phyloP scores from a whole-genome alignment of 2,329 filamentous ascomycete species.

The Penicillium sp. region DNA sequence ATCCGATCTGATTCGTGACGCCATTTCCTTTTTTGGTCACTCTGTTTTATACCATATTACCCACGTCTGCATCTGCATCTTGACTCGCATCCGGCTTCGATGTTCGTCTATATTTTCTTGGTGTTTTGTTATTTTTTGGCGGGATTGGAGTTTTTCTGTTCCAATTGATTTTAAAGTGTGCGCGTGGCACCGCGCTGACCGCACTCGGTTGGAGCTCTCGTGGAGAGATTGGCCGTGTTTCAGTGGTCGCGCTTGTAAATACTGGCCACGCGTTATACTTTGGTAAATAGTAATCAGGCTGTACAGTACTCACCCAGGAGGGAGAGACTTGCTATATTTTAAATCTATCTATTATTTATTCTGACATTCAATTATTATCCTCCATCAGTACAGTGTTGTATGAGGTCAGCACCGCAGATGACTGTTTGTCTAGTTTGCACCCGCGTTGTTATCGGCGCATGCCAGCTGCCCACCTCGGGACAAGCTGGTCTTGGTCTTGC shows the following conservation, averaged over 20 bases:
- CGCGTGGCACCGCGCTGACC: conserved; percentile 17
- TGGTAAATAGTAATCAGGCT: conserved; percentile 25
- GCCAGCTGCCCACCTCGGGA: neutral
- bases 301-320: conserved; percentile 17
- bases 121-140: neutral
- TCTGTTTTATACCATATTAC: conserved; percentile 24
- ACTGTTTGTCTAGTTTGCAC: conserved; percentile 31
- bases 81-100: conserved; percentile 9
- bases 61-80: conserved; percentile 28
- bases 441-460: conserved; percentile 10
- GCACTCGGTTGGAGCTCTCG: conserved; percentile 6
- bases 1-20: conserved; percentile 1
- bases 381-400: no score
- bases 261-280: conserved; percentile 9
- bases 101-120: conserved; percentile 14
- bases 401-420: no score
- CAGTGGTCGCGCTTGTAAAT: conserved; percentile 22
- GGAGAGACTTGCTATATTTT: neutral
- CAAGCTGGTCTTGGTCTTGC: neutral
- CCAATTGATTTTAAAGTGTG: conserved; percentile 8
- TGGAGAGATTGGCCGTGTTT: conserved; percentile 9
- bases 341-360: neutral
- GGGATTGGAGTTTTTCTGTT: conserved; percentile 18
- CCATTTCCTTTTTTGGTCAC: conserved; percentile 4
- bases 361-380: neutral